Base-by-base conservation (phyloP, 192 early-diverging fungal genomes). In the Thoreauomyces humboldtii region DNA sequence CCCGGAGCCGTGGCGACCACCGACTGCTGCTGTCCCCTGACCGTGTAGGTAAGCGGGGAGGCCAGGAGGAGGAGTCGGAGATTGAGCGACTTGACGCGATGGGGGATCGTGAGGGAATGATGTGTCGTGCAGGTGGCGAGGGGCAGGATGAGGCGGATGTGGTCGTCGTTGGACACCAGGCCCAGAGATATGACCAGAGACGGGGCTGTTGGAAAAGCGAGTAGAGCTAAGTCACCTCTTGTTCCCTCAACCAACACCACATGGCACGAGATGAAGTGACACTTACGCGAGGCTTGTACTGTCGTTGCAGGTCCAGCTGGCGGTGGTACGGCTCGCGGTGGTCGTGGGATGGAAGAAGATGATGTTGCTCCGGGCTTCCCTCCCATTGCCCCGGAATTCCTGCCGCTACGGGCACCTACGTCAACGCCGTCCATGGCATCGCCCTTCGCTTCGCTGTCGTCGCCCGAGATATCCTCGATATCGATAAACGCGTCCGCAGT, bases 11-110 rank as follows among this genome's bases (percentile, higher is more conserved):
- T n/a, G n/a, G n/a, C n/a, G n/a, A n/a, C n/a, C n/a, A n/a, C n/a
- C n/a, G n/a, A n/a, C n/a, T n/a, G n/a, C n/a, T n/a, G n/a, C n/a
- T n/a, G n/a, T n/a, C 55, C 69, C 31, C 42, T 61, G 33, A 75
- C 61, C 38, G 62, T 52, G 44, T 71, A 75, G 35, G 46, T 48
- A 7, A 65, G 42, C 19, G 24, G 65, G 52, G 19, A 33, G 11
- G 41, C 24, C 22, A 61, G 55, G 5, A 76, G 69, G 59, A 72
- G 70, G 38, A 76, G 70, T 21, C 74, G 74, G 25, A 76, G 65
- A 25, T 70, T 70, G 22, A 76, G 64, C 14, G 57, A 58, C 29
- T 47, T 37, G 51, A 68, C 67, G 27, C 32, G 32, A 5, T 19
- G 21, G 36, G 48, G 56, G 21, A 71, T 43, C 4, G 59, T 65